Conservation (phyloP, 164 flowering plant genomes). For the Warburgia ugandensis region DNA sequence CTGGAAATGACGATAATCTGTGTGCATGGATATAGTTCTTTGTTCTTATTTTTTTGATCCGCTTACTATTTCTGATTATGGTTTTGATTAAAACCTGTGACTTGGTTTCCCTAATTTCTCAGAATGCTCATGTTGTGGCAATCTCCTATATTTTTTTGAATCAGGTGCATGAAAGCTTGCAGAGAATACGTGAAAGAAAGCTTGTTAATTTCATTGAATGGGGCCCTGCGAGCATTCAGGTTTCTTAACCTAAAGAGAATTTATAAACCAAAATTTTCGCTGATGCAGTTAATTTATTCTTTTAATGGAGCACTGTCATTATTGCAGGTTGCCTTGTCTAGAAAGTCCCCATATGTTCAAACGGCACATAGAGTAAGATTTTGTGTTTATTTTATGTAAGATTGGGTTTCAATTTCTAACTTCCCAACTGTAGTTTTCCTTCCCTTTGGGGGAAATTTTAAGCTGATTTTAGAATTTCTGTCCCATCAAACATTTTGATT, state of each 20-base stretch:
- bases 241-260: constrained; percentile 14
- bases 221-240: constrained; percentile 99
- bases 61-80: too few relatives aligned
- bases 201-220: constrained; percentile 99
- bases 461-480: neutral
- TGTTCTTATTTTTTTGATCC: too few relatives aligned
- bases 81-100: too few relatives aligned
- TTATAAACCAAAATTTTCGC: neutral
- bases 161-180: constrained; percentile 98
- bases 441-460: neutral
- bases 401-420: neutral
- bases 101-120: too few relatives aligned
- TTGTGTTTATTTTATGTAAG: neutral
- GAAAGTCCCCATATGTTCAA: constrained; percentile 98
- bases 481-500: neutral
- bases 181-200: constrained; percentile 98
- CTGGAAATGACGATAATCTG: too few relatives aligned
- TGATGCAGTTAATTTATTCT: neutral
- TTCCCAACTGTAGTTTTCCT: neutral
- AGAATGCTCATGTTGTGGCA: neutral
- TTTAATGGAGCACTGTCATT: neutral
- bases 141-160: constrained; percentile 8
- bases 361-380: constrained; percentile 81
- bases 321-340: constrained; percentile 87
- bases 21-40: too few relatives aligned